A percentile compares a stretch with the other conserved stretches of the same genome.
These are phyloP conservation scores for Amphibolis antarctica DNA, from an alignment of 106 monocot genomes.

Conservation along the genomic window DNA sequence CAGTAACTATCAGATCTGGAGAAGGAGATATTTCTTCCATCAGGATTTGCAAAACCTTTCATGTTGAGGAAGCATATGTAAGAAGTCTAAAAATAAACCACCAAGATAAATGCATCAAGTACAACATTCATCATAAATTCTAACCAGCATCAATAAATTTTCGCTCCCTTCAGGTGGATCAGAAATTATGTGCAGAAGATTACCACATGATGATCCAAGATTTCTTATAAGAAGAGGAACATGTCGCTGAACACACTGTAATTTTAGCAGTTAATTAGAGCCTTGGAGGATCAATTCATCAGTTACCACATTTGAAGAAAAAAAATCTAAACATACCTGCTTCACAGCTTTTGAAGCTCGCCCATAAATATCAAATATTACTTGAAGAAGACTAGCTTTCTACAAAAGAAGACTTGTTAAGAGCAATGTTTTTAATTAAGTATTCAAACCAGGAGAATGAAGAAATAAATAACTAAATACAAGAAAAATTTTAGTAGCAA, in stretches of 20 bases:
- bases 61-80: not conserved
- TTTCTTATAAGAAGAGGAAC: slow-evolving; percentile 57
- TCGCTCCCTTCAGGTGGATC: slow-evolving; percentile 80
- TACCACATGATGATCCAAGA: slow-evolving; percentile 52
- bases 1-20: slow-evolving; percentile 60
- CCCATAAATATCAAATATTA: slow-evolving; percentile 87
- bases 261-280: slow-evolving; percentile 4
- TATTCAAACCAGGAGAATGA: too few relatives aligned
- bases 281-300: not conserved
- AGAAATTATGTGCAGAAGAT: slow-evolving; percentile 59
- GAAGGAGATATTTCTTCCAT: slow-evolving; percentile 76
- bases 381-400: slow-evolving; percentile 68
- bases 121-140: not conserved
- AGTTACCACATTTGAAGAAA: not conserved
- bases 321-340: slow-evolving; percentile 41
- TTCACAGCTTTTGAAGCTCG: slow-evolving; percentile 69
- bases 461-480: too few relatives aligned
- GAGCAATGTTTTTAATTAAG: too few relatives aligned
- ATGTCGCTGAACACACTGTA: slow-evolving; percentile 77
- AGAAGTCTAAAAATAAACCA: not conserved
- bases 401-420: slow-evolving; percentile 14
- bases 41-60: slow-evolving; percentile 64
- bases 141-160: slow-evolving; percentile 75
- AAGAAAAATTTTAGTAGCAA: too few relatives aligned
- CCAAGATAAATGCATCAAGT: not conserved